Percentiles rank a stretch among this genome's conserved stretches.
Evolutionary conservation across 352 stramenopile species (phyloP).

Genomic region (Peronospora destructor): DNA sequence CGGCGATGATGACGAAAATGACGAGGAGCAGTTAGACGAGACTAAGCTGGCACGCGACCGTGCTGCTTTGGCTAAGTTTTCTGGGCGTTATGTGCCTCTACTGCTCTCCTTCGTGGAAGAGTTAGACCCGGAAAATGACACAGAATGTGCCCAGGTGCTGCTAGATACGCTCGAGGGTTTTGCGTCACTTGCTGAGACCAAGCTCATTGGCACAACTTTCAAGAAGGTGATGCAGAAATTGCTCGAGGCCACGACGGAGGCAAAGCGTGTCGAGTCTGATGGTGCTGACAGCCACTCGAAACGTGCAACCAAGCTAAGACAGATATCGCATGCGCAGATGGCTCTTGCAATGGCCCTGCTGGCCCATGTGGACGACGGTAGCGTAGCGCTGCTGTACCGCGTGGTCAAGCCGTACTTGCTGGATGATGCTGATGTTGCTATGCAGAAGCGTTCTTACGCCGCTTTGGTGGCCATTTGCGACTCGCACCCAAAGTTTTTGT

Average conservation of each 20-base stretch:
- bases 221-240: conserved; percentile 88
- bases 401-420: conserved; percentile 86
- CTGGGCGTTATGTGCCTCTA: conserved; percentile 76
- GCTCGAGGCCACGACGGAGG: conserved; percentile 73
- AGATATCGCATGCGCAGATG: conserved; percentile 68
- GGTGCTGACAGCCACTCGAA: conserved; percentile 36
- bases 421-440: conserved; percentile 74
- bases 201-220: conserved; percentile 66
- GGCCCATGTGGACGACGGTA: conserved; percentile 68
- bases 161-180: conserved; percentile 81
- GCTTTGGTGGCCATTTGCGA: conserved; percentile 85
- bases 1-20: conserved; percentile 31
- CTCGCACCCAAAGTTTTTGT: conserved; percentile 72
- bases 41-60: conserved; percentile 69
- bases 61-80: conserved; percentile 69
- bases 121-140: conserved; percentile 67
- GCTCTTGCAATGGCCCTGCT: conserved; percentile 73
- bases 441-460: conserved; percentile 87
- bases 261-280: conserved; percentile 51
- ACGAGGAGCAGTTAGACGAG: conserved; percentile 62
- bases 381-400: conserved; percentile 74
- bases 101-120: conserved; percentile 82
- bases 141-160: conserved; percentile 59
- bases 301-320: conserved; percentile 46
- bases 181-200: conserved; percentile 58